These are phyloP conservation scores for Fraxinus pennsylvanica DNA, from an alignment of 257 asterid genomes.

Conservation along the genomic window DNA sequence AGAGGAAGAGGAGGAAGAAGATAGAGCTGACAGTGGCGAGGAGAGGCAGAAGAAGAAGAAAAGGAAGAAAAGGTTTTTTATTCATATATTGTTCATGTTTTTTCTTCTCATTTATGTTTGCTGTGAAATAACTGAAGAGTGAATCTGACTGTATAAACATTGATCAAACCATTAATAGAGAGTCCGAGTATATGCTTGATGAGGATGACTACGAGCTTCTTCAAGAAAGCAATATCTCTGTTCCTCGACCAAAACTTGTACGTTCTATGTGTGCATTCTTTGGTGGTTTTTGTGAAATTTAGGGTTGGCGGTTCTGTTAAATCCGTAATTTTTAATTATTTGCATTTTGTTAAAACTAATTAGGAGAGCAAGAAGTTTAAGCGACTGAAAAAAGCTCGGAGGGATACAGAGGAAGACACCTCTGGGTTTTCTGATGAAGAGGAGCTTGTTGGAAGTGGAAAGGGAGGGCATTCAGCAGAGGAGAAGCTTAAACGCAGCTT, in stretches of 20 bases:
- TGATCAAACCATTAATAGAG: conserved; percentile 42
- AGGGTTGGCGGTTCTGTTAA: neutral
- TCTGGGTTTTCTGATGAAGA: conserved; percentile 83
- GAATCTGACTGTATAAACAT: conserved; percentile 3
- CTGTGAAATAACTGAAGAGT: neutral
- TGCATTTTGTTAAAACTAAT: conserved; percentile 13
- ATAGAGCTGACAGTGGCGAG: conserved; percentile 65
- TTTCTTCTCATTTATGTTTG: conserved; percentile 5
- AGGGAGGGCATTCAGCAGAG: conserved; percentile 72
- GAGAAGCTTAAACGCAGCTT: conserved; percentile 74
- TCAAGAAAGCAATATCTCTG: conserved; percentile 86
- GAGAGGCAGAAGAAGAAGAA: conserved; percentile 87
- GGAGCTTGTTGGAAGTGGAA: conserved; percentile 68
- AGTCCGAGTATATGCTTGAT: conserved; percentile 71
- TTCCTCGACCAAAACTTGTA: conserved; percentile 74
- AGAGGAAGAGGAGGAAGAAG: conserved; percentile 75
- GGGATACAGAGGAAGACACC: conserved; percentile 69
- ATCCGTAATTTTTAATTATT: neutral
- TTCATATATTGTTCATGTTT: neutral
- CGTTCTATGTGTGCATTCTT: neutral
- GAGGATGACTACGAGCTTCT: conserved; percentile 95
- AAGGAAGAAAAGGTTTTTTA: conserved; percentile 75
- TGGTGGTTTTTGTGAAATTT: conserved; percentile 7
- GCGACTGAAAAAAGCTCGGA: conserved; percentile 81
- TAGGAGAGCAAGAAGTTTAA: conserved; percentile 83